These are phyloP conservation scores for Achaetomium macrosporum DNA, from an alignment of 2,329 filamentous ascomycete species.

Conservation along the genomic window DNA sequence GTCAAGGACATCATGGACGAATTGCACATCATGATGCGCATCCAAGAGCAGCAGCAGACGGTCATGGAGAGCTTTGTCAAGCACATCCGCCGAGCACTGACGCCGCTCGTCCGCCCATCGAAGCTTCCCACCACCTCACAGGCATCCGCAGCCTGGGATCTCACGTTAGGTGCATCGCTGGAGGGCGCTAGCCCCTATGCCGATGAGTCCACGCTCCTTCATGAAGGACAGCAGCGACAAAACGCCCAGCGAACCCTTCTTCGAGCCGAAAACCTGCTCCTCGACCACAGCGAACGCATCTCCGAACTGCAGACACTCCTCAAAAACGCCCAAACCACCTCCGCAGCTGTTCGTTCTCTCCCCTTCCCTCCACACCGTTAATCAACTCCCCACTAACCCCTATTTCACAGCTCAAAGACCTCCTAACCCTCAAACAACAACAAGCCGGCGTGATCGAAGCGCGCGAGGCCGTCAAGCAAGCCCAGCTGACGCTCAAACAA, in stretches of 20 bases:
- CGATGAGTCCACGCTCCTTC: background rate
- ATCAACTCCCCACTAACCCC: too few relatives aligned
- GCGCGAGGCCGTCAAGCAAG: slow-evolving; percentile 35
- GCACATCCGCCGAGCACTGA: slow-evolving; percentile 12
- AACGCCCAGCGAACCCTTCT: slow-evolving; percentile 11
- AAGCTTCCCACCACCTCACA: slow-evolving; percentile 23
- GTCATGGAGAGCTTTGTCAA: slow-evolving; percentile 30
- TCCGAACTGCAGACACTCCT: slow-evolving; percentile 32
- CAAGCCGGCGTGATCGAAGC: slow-evolving; percentile 42
- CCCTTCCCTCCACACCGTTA: background rate
- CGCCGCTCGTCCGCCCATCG: slow-evolving; percentile 22
- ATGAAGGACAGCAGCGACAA: slow-evolving; percentile 25
- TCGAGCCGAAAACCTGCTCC: slow-evolving; percentile 25
- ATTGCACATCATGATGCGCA: slow-evolving; percentile 40
- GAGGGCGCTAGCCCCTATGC: background rate
- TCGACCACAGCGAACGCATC: slow-evolving; percentile 27
- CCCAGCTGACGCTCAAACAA: slow-evolving; percentile 36
- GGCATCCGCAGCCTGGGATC: slow-evolving; percentile 19
- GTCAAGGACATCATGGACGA: slow-evolving; percentile 46
- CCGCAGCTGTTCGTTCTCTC: slow-evolving; percentile 28
- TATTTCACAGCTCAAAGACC: slow-evolving; percentile 31
- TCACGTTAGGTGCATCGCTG: background rate
- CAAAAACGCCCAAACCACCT: slow-evolving; percentile 30
- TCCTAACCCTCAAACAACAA: slow-evolving; percentile 41
- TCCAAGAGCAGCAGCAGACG: slow-evolving; percentile 34